Evolutionary conservation across 148 eudicot genomes (phyloP).

Genomic region (Vaccinium corymbosum): DNA sequence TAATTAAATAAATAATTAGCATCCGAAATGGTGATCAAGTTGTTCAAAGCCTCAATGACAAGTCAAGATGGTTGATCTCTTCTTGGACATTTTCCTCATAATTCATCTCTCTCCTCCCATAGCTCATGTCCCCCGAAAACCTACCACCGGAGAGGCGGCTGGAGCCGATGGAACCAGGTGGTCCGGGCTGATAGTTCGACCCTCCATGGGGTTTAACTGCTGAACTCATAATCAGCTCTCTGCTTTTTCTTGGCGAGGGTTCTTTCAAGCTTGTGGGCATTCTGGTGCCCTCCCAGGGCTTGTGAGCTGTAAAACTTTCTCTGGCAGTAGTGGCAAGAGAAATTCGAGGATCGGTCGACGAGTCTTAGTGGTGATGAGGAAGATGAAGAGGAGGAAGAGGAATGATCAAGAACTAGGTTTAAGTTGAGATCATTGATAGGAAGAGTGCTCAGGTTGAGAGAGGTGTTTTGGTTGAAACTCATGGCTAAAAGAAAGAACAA

Average conservation of each 20-base stretch:
- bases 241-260: constrained; percentile 66
- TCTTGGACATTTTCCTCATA: constrained; percentile 30
- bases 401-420: constrained; percentile 41
- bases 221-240: constrained; percentile 31
- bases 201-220: constrained; percentile 9
- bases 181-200: constrained; percentile 7
- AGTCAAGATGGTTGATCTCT: constrained; percentile 47
- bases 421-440: constrained; percentile 35
- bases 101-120: constrained; percentile 17
- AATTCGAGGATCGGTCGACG: constrained; percentile 35
- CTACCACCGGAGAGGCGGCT: background rate
- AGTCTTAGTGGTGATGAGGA: constrained; percentile 29
- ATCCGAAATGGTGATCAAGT: background rate
- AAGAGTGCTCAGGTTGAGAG: constrained; percentile 25
- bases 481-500: constrained; percentile 28
- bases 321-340: constrained; percentile 64
- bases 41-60: constrained; percentile 24
- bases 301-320: constrained; percentile 74
- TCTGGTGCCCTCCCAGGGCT: constrained; percentile 82
- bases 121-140: background rate
- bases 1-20: background rate
- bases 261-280: constrained; percentile 75
- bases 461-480: constrained; percentile 40
- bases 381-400: constrained; percentile 33
- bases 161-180: background rate